Evolutionary conservation across 2,329 filamentous ascomycete species (phyloP), one percentile per base, ranked within the genome.

Genomic region (Daldinia sp.): DNA sequence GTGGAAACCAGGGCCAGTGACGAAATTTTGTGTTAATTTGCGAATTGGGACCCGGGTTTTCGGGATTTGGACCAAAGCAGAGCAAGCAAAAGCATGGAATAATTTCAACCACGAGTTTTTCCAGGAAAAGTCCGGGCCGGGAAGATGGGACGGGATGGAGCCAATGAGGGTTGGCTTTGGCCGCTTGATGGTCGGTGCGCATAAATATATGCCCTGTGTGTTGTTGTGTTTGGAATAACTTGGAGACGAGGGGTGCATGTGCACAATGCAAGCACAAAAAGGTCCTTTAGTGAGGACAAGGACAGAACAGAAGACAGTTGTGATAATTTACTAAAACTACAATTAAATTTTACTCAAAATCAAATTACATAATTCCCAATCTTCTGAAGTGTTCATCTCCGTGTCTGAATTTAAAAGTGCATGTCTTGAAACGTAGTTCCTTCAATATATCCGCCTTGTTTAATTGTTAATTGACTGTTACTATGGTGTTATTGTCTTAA

Each of bases 41-140:
- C 33, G 42, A 56, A 53, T 35, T 35, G 33, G 33, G 61, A 70
- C 46, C 69, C 69, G 64, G 65, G 64, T 37, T 30, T 48, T 56
- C 59, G 69, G 69, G 59, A 39, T 62, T 55, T 39, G 61, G 51
- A 39, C 33, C 33, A 18, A 15, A 23, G 18, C 30, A n/a, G n/a
- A n/a, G 9, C 6, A 10, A n/a, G n/a, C n/a, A n/a, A n/a, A 42
- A 41, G 20, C 20, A 57, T 10, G 37, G 39, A 41, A 46, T 50
- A 62, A 53, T 60, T 48, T 51, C 41, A 41, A 23, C 20, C 60
- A 39, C 13, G 28, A 59, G 66, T 65, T 9, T 35, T 35, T 15
- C 57, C 60, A 69, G 60, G 58, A 69, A 63, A 59, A 44, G 42
- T 46, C 53, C 46, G 68, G 68, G 23, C 57, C 28, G 46, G 23